Percentiles rank a stretch among this genome's conserved stretches.
These are phyloP conservation scores for Thermomucor indicae-seudaticae DNA, from an alignment of 371 early-diverging fungal species.

Conservation along the genomic window DNA sequence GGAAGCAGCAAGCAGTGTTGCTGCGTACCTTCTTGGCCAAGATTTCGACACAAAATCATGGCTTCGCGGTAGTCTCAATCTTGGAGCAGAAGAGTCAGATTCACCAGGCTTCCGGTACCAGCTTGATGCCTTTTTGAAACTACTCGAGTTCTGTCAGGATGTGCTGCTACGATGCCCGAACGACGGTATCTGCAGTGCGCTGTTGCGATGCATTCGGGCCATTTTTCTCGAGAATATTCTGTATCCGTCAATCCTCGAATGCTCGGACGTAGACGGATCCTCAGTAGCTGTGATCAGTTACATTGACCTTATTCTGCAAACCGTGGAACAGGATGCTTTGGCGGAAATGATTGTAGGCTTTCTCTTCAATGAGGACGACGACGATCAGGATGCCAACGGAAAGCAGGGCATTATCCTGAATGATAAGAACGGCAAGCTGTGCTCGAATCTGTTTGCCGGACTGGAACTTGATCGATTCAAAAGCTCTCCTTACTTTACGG, in stretches of 20 bases:
- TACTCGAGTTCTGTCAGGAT: constrained; percentile 78
- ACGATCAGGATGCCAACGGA: constrained; percentile 15
- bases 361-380: constrained; percentile 56
- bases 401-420: not conserved
- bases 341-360: constrained; percentile 65
- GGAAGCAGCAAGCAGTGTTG: constrained; percentile 15
- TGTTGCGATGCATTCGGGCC: constrained; percentile 57
- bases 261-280: constrained; percentile 85
- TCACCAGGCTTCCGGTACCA: constrained; percentile 62
- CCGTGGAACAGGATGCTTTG: constrained; percentile 63
- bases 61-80: constrained; percentile 5
- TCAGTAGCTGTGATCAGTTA: constrained; percentile 82
- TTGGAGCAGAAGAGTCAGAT: constrained; percentile 31
- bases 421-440: not conserved
- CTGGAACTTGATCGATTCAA: constrained; percentile 14
- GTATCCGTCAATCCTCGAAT: constrained; percentile 73
- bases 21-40: constrained; percentile 35
- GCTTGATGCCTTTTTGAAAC: constrained; percentile 66
- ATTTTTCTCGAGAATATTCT: constrained; percentile 79
- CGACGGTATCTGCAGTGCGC: constrained; percentile 47
- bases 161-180: constrained; percentile 71
- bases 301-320: constrained; percentile 69
- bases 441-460: constrained; percentile 14
- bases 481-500: constrained; percentile 43
- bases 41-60: constrained; percentile 14